Percentiles rank a stretch among this genome's conserved stretches.
Evolutionary conservation across 106 monocot species (phyloP).

Genomic region (Apostasia ramifera): DNA sequence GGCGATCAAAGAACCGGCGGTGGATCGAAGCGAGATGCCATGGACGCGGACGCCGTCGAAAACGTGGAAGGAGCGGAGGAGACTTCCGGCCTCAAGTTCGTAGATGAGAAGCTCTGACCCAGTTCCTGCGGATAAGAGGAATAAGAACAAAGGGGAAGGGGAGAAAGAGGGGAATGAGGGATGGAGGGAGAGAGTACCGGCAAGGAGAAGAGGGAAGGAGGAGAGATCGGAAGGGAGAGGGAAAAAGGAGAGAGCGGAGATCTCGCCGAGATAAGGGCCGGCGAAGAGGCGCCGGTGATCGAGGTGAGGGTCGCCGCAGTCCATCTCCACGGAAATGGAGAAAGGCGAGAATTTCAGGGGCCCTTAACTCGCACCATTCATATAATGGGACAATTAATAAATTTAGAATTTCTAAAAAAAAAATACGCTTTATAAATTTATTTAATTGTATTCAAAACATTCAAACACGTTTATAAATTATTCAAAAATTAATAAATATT

Average conservation of each 20-base stretch:
- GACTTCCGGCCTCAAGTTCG: slow-evolving; percentile 30
- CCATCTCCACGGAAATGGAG: not conserved
- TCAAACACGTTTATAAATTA: too few species aligned
- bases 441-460: too few species aligned
- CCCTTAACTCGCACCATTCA: too few species aligned
- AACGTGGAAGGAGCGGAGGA: slow-evolving; percentile 40
- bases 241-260: slow-evolving; percentile 76
- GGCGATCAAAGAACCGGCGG: slow-evolving; percentile 20
- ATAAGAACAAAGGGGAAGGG: not conserved
- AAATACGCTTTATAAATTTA: too few species aligned
- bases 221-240: slow-evolving; percentile 26
- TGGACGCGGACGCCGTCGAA: slow-evolving; percentile 82
- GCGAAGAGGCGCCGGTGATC: slow-evolving; percentile 12
- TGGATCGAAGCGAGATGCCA: slow-evolving; percentile 36
- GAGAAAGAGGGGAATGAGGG: not conserved
- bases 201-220: slow-evolving; percentile 69
- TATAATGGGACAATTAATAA: too few species aligned
- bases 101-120: slow-evolving; percentile 74
- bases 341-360: not conserved
- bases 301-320: slow-evolving; percentile 10
- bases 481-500: too few species aligned
- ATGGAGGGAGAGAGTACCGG: slow-evolving; percentile 32
- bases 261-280: slow-evolving; percentile 90
- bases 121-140: slow-evolving; percentile 29
- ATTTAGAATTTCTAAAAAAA: too few species aligned